A percentile compares a stretch with the other conserved stretches of the same genome.
These are phyloP conservation scores for Globisporangium orthogonon DNA, from an alignment of 352 stramenopile genomes.

Conservation along the genomic window DNA sequence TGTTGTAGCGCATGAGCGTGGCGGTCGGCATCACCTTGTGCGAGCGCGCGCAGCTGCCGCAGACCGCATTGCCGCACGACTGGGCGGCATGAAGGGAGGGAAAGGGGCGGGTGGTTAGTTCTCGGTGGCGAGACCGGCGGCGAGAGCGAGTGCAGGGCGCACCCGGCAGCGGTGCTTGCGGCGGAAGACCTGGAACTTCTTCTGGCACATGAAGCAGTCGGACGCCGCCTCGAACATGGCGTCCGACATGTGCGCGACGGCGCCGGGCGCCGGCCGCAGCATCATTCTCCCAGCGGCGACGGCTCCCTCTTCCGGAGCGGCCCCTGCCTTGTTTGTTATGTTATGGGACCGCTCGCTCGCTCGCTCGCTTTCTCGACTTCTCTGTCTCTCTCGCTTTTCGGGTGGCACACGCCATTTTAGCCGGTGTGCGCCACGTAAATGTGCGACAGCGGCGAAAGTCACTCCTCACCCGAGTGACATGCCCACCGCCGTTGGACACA, in stretches of 20 bases:
- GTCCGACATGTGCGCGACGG: slow-evolving; percentile 25
- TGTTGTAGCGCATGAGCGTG: slow-evolving; percentile 65
- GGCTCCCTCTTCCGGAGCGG: not conserved
- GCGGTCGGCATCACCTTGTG: slow-evolving; percentile 69
- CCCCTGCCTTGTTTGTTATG: not conserved
- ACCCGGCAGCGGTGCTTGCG: slow-evolving; percentile 81
- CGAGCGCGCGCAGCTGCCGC: slow-evolving; percentile 60
- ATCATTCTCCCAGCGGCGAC: slow-evolving; percentile 3
- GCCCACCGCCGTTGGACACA: too few species aligned
- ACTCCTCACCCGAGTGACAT: not conserved
- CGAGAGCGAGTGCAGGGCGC: slow-evolving; percentile 1
- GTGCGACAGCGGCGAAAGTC: not conserved
- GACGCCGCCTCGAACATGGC: slow-evolving; percentile 43
- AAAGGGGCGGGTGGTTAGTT: not conserved
- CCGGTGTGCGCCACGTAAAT: not conserved
- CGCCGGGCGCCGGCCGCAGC: slow-evolving; percentile 13
- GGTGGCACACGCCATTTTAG: not conserved
- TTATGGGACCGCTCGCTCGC: not conserved
- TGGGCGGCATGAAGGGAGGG: slow-evolving; percentile 9
- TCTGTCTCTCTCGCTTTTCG: not conserved
- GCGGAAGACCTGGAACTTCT: slow-evolving; percentile 84
- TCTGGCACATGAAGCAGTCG: slow-evolving; percentile 77
- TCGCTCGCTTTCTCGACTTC: not conserved
- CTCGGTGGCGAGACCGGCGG: too few species aligned
- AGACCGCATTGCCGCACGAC: slow-evolving; percentile 78